These are phyloP conservation scores for Claviceps sorghi DNA, from an alignment of 2,329 filamentous ascomycete genomes.

Conservation along the genomic window DNA sequence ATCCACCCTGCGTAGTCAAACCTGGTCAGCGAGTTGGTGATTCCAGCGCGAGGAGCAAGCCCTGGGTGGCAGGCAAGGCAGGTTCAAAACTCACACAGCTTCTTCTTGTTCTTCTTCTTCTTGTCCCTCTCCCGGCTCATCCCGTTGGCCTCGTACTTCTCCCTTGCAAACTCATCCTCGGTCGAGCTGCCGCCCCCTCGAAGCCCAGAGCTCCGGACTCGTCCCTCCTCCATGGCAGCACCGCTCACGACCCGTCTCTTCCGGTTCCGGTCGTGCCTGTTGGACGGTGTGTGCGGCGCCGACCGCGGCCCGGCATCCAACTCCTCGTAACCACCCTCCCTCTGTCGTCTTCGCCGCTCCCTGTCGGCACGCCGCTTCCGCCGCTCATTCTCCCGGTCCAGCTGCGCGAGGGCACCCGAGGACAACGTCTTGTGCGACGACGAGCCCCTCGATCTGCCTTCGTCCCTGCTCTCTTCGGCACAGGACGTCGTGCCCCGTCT, in stretches of 20 bases:
- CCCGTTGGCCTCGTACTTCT: constrained; percentile 27
- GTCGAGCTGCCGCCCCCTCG: constrained; percentile 29
- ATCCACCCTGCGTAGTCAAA: constrained; percentile 29
- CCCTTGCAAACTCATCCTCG: constrained; percentile 32
- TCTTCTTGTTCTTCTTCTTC: constrained; percentile 44
- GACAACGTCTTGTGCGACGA: constrained; percentile 20
- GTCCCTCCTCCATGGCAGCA: constrained; percentile 53
- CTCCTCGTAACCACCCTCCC: constrained; percentile 3
- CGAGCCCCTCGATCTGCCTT: constrained; percentile 10
- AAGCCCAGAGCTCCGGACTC: constrained; percentile 21
- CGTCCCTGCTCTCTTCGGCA: constrained; percentile 19
- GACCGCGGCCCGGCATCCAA: background rate
- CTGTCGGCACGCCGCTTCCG: constrained; percentile 32
- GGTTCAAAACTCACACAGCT: constrained; percentile 37
- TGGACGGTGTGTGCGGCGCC: constrained; percentile 11
- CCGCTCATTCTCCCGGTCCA: constrained; percentile 44
- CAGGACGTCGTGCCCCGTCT: constrained; percentile 15
- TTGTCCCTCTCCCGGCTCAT: constrained; percentile 36
- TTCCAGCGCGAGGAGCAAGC: too few species aligned
- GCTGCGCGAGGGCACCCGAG: constrained; percentile 46
- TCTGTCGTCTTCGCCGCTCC: constrained; percentile 12
- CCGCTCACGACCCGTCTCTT: constrained; percentile 55
- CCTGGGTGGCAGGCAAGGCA: background rate
- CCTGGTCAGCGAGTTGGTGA: constrained; percentile 9
- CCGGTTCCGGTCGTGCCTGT: constrained; percentile 25